phyloP scores from a whole-genome alignment of 2,329 filamentous ascomycete species.

The Setomelanomma holmii region DNA sequence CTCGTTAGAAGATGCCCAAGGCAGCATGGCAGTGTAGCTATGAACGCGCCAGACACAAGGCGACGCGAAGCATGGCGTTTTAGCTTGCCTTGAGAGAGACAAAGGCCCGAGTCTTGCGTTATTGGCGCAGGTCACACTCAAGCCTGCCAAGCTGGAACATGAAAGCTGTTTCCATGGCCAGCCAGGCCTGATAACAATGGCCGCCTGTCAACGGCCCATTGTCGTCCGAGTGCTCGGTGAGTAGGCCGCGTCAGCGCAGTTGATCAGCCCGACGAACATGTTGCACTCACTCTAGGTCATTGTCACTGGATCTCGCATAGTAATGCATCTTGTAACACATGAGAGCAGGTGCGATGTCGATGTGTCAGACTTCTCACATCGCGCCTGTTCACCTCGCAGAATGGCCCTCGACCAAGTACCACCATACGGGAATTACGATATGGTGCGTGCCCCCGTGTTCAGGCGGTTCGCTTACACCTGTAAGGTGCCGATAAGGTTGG shows the following conservation, averaged over 20 bases:
- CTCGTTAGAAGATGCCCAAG: conserved; percentile 27
- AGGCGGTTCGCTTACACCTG: conserved; percentile 36
- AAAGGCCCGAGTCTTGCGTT: conserved; percentile 37
- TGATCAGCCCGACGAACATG: conserved; percentile 7
- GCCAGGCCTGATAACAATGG: conserved; percentile 37
- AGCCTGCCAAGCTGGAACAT: conserved; percentile 45
- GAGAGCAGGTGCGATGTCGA: too few relatives aligned
- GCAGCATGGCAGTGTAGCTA: conserved; percentile 23
- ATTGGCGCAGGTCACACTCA: conserved; percentile 42
- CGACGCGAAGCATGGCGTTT: conserved; percentile 28
- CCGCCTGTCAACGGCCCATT: conserved; percentile 14
- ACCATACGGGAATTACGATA: neutral
- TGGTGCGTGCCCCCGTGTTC: conserved; percentile 9
- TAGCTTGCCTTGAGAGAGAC: conserved; percentile 40
- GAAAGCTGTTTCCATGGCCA: conserved; percentile 36
- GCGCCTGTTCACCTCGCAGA: too few relatives aligned
- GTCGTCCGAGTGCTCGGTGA: conserved; percentile 26
- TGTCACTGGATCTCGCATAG: too few relatives aligned
- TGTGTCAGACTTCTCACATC: too few relatives aligned
- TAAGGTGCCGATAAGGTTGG: conserved; percentile 46
- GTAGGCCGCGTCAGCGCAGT: conserved; percentile 43
- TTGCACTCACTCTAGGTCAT: too few relatives aligned
- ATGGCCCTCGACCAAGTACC: too few relatives aligned
- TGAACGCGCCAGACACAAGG: conserved; percentile 21
- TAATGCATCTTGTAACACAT: too few relatives aligned